Percentiles rank a stretch among this genome's conserved stretches.
Evolutionary conservation across 164 flowering plant species (phyloP).

Genomic region (Kalanchoe fedtschenkoi): DNA sequence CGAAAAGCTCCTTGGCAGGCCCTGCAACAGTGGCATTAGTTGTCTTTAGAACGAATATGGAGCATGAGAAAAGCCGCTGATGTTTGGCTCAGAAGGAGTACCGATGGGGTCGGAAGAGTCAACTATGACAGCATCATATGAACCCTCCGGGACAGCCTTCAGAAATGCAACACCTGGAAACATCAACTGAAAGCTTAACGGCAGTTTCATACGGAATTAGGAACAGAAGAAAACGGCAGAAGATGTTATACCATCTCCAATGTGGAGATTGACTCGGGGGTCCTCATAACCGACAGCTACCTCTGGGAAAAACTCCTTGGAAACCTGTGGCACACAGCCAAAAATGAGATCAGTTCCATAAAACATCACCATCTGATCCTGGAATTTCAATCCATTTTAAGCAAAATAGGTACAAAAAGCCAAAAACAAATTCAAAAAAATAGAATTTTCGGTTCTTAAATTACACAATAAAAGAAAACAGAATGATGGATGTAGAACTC

Average conservation of each 20-base stretch:
- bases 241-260: slow-evolving; percentile 75
- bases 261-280: slow-evolving; percentile 74
- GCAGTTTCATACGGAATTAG: not conserved
- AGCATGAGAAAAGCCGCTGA: not conserved
- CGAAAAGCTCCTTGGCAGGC: slow-evolving; percentile 76
- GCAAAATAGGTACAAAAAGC: no score
- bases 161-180: slow-evolving; percentile 82
- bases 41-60: not conserved
- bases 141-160: slow-evolving; percentile 73
- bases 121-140: slow-evolving; percentile 93
- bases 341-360: not conserved
- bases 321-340: slow-evolving; percentile 48
- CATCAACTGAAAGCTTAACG: not conserved
- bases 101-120: slow-evolving; percentile 99
- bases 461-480: not conserved
- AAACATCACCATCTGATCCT: not conserved
- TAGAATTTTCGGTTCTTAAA: not conserved
- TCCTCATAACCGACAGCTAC: slow-evolving; percentile 82
- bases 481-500: slow-evolving; percentile 20
- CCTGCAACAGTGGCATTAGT: slow-evolving; percentile 20
- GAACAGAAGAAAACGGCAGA: not conserved
- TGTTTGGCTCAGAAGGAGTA: slow-evolving; percentile 10
- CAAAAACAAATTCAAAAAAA: not conserved
- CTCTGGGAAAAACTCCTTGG: slow-evolving; percentile 79
- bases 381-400: no score